Percentiles rank a stretch among this genome's conserved stretches.
Conservation (phyloP, 2,329 filamentous ascomycete species). For the Talaromyces marneffei region DNA sequence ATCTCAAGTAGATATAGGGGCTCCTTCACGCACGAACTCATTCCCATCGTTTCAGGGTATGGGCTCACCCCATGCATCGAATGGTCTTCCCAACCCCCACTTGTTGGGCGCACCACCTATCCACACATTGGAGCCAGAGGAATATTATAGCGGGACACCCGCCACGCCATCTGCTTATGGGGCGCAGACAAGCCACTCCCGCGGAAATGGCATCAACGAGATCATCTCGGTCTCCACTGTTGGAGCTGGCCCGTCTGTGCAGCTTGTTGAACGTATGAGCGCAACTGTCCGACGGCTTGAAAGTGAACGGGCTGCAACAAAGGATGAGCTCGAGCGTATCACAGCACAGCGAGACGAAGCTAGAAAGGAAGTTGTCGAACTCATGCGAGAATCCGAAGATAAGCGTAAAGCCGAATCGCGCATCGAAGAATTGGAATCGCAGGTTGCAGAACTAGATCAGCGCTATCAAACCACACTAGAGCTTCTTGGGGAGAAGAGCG, state of each 20-base stretch:
- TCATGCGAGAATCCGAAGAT: conserved; percentile 81
- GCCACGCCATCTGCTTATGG: conserved; percentile 35
- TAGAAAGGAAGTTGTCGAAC: conserved; percentile 76
- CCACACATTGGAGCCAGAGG: conserved; percentile 43
- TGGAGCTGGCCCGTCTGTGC: conserved; percentile 84
- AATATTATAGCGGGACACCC: conserved; percentile 37
- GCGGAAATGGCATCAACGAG: conserved; percentile 62
- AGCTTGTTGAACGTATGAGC: conserved; percentile 93
- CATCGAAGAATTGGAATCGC: conserved; percentile 60
- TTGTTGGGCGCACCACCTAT: conserved; percentile 32
- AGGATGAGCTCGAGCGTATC: conserved; percentile 77
- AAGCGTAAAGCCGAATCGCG: conserved; percentile 57
- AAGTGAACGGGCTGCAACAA: conserved; percentile 80
- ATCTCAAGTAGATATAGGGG: conserved; percentile 32
- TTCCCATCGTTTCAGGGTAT: conserved; percentile 20
- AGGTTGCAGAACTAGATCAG: conserved; percentile 63
- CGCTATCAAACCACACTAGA: conserved; percentile 89
- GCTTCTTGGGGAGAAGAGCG: conserved; percentile 94
- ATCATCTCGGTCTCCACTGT: conserved; percentile 85
- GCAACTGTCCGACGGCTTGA: conserved; percentile 86
- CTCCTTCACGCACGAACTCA: conserved; percentile 45
- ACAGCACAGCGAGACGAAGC: conserved; percentile 86
- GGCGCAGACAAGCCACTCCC: conserved; percentile 36
- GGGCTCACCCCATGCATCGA: conserved; percentile 26
- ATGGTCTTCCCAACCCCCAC: conserved; percentile 18